Conservation (phyloP, 2,329 filamentous ascomycete genomes). For the Colletotrichum neosansevieriae region DNA sequence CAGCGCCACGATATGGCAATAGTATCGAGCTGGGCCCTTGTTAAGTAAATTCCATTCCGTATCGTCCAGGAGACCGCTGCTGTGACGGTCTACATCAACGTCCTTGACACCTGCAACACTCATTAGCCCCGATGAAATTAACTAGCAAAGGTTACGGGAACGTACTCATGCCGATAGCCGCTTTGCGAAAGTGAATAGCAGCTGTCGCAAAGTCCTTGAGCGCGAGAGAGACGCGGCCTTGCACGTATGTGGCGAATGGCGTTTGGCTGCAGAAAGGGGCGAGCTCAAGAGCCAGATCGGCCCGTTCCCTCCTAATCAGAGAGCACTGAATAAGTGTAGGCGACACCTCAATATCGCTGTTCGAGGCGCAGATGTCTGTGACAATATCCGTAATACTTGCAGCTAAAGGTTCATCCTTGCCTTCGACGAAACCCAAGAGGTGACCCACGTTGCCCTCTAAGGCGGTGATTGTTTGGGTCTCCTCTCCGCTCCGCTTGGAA, state of each 20-base stretch:
- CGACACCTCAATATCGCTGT: conserved; percentile 75
- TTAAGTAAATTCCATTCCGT: conserved; percentile 78
- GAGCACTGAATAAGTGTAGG: conserved; percentile 72
- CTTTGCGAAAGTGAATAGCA: conserved; percentile 81
- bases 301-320: conserved; percentile 68
- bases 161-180: conserved; percentile 85
- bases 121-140: conserved; percentile 46
- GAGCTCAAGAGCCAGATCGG: conserved; percentile 71
- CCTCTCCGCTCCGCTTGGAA: conserved; percentile 58
- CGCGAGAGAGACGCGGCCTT: conserved; percentile 82
- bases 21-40: conserved; percentile 84
- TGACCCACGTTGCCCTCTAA: conserved; percentile 72
- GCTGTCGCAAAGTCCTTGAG: conserved; percentile 81
- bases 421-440: conserved; percentile 71
- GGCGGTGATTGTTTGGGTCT: conserved; percentile 65
- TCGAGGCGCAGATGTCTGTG: conserved; percentile 72
- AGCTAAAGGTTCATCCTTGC: conserved; percentile 63
- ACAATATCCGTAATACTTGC: conserved; percentile 75
- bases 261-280: conserved; percentile 67
- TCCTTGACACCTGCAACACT: conserved; percentile 57
- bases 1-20: conserved; percentile 84
- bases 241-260: conserved; percentile 81
- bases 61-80: conserved; percentile 77
- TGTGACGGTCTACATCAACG: conserved; percentile 64
- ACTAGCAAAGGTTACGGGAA: conserved; percentile 41